Base-by-base conservation (phyloP, 1,284 basidiomycete species). In the Austroboletus niveus region DNA sequence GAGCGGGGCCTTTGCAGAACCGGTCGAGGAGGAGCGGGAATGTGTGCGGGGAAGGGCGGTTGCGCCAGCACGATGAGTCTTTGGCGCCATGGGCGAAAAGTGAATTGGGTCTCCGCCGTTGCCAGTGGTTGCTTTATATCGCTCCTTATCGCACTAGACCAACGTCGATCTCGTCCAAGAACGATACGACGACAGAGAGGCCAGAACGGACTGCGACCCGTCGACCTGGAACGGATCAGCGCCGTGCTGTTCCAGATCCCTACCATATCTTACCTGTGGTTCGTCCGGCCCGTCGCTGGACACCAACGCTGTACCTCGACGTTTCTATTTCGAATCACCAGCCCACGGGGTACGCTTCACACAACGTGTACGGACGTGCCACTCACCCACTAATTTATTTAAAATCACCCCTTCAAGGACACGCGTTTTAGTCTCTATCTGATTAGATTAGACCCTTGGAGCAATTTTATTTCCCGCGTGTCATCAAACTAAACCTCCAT, bases 21-120 rank as follows among this genome's bases (percentile, higher is more conserved):
- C 72, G 2, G 69, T 69, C 4, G 85, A 86, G 45, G 79, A 78
- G 14, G 79, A 76, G 57, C 85, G 78, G 17, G 85, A 84, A 62
- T 87, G 84, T 7, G 80, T 71, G 60, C 81, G 81, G 53, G 76
- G 66, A 51, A 74, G 72, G 51, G 72, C 72, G 55, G 75, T 58
- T 53, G 66, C 59, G 32, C 68, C 65, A 45, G 17, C 17, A 57
- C 78, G 72, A 60, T 81, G 78, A 32, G 70, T 55, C 68, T 71
- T 75, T 56, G 79, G 70, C 24, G 78, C 69, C 80, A 82, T 84
- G 62, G 58, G 65, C 60, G 51, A 45, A 50, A 53, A 48, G 15
- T 45, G 59, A 60, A 60, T 67, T 70, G 62, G 60, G 50, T 70
- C 67, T 67, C 69, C 65, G 69, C 66, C 34, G 22, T 35, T 24